Evolutionary conservation across 169 alveolate species (phyloP), one percentile per base, ranked within the genome.

Genomic region (Cryptosporidium ryanae): DNA sequence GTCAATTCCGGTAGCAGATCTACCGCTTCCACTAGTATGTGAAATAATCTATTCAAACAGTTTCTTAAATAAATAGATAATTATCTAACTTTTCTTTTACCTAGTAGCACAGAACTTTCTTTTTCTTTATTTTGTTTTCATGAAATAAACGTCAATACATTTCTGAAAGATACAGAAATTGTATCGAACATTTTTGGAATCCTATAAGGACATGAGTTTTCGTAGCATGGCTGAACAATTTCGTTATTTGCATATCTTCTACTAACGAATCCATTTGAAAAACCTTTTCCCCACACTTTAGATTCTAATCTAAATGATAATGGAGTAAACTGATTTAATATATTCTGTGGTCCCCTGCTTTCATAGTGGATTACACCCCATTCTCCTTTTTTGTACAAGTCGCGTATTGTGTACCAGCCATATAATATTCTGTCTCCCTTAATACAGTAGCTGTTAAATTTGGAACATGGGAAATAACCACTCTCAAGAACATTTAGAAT

Each of bases 291-390:
- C 87, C 87, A 76, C 5, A 43, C 76, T 57, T 57, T 27, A 23
- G 87, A 76, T 23, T 44, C 63, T 21, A 76, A 61, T 18, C 63
- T 61, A 38, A 76, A 76, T 34, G 87, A 55, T 12, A 76, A 46
- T 15, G 87, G 87, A 18, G 87, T 76, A 25, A 76, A 76, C 10
- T 76, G 64, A 8, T 21, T 32, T 3, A 76, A 63, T 55, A 76
- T 76, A 32, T 76, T 76, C 32, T 76, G 87, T n/a, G 87, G 87
- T 1, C 87, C 87, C 44, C 87, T 76, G 32, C 87, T 76, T 29
- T 76, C 65, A 44, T 76, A 76, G 15, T 55, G 68, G 25, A 76
- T 76, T 18, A 76, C 23, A 55, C 87, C 87, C 87, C 87, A 76
- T 6, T 76, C 71, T 15, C 87, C 76, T 7, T 76, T 76, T 7